phyloP scores from a whole-genome alignment of 164 flowering plant genomes.

The Buxus sempervirens region DNA sequence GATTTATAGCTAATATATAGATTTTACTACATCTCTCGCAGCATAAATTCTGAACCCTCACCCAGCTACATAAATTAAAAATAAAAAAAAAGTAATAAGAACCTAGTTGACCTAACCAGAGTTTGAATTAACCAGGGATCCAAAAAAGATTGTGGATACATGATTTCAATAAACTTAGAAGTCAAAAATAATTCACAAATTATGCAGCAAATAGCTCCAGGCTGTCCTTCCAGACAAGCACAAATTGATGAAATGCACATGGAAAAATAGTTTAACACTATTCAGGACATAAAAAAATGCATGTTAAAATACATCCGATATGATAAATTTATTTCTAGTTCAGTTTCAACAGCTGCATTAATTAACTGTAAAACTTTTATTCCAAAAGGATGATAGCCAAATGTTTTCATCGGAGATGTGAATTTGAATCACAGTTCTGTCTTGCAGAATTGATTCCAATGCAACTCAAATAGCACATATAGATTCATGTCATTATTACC shows the following conservation, averaged over 20 bases:
- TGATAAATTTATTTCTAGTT: not conserved
- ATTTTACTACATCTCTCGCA: too few species aligned
- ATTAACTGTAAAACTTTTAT: too few species aligned
- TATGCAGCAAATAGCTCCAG: not conserved
- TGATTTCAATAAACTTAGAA: not conserved
- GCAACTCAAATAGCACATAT: not conserved
- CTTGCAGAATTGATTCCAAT: not conserved
- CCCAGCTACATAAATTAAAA: too few species aligned
- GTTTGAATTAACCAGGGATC: too few species aligned
- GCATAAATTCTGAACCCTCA: too few species aligned
- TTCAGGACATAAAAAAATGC: not conserved
- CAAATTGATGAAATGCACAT: not conserved
- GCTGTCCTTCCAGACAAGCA: not conserved
- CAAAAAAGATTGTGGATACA: not conserved
- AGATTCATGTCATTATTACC: conserved; percentile 35
- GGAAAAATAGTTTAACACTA: not conserved
- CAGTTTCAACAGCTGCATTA: not conserved
- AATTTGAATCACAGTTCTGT: not conserved
- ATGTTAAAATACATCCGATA: not conserved
- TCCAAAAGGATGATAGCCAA: not conserved
- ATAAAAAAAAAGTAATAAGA: too few species aligned
- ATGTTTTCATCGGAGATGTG: not conserved
- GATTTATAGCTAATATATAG: too few species aligned
- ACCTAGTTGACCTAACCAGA: too few species aligned
- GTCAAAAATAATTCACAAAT: too few species aligned